Evolutionary conservation across 805 yeast species (phyloP), one percentile per base, ranked within the genome.

Genomic region (Cyberlindnera mycetangii): DNA sequence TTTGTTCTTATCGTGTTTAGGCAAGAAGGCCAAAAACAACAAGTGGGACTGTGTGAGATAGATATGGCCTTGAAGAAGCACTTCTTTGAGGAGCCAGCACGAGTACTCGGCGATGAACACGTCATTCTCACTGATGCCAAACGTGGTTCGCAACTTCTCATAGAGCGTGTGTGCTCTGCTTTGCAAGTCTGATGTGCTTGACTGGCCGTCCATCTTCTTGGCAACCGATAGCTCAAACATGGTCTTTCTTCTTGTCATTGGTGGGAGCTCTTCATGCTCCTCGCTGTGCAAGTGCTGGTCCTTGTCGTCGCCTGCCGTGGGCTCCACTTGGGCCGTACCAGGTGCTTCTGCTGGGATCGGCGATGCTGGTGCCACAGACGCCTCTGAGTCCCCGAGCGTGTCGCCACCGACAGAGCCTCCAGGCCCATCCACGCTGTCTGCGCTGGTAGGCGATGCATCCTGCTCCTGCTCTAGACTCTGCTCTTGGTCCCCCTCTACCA

Each of bases 11-110:
- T 54, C 47, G n/a, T 41, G 53, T 39, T 76, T 75, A 0, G 97
- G 96, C 9, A 92, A 62, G 53, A 79, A 81, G 0, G 97, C 93
- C 66, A 84, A 84, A 59, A 87, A 92, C 35, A 88, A 65, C 6
- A 90, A 59, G 49, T 78, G 77, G 14, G 73, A 67, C 34, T 70
- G 64, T 1, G 97, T 89, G 20, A 92, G 62, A 54, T 85, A 85
- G 15, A 89, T 62, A 55, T 85, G 90, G 3, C 98, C 98, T 62
- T 89, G 97, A 20, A 89, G 66, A 21, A 92, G 67, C 0, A 90
- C 93, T 55, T 87, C 95, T 48, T 81, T 77, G 45, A 89, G 69
- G 30, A 90, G 68, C 96, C 96, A 90, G 24, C 89, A 80, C 3
- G 83, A 74, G 55, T 73, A 84, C 49, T 81, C 85, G n/a, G 73